A percentile compares a stretch with the other conserved stretches of the same genome.
These are phyloP conservation scores for Endocarpon pusillum DNA, from an alignment of 495 filamentous ascomycete species.

Conservation along the genomic window DNA sequence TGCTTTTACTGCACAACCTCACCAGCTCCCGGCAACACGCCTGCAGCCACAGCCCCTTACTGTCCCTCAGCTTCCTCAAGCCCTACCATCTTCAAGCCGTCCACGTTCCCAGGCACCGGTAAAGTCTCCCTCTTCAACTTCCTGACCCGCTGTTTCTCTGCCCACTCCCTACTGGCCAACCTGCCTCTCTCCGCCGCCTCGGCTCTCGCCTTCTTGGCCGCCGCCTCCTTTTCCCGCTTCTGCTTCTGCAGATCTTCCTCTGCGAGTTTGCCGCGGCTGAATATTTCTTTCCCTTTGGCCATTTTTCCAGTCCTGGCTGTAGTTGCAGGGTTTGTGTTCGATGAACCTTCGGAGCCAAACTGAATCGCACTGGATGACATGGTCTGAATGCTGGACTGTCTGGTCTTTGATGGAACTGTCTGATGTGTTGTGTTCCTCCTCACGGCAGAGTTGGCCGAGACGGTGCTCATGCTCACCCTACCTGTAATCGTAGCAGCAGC, in stretches of 20 bases:
- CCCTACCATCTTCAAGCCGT: too few species aligned
- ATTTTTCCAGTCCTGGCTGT: slow-evolving; percentile 32
- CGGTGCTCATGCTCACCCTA: slow-evolving; percentile 7
- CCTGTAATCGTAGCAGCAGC: slow-evolving; percentile 2
- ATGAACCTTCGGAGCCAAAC: slow-evolving; percentile 22
- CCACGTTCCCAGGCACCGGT: too few species aligned
- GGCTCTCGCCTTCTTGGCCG: slow-evolving; percentile 38
- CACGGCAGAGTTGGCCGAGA: slow-evolving; percentile 7
- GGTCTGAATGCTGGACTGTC: slow-evolving; percentile 4
- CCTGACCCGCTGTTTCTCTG: slow-evolving; percentile 41
- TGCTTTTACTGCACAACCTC: too few species aligned
- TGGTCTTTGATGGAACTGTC: too few species aligned
- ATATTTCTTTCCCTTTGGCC: slow-evolving; percentile 41
- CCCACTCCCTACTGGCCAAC: slow-evolving; percentile 48
- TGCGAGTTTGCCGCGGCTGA: slow-evolving; percentile 35
- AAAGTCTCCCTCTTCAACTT: too few species aligned
- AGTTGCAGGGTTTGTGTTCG: slow-evolving; percentile 25
- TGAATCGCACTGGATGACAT: slow-evolving; percentile 18
- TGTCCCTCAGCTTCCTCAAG: too few species aligned
- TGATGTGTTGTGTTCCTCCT: too few species aligned
- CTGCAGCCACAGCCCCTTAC: too few species aligned
- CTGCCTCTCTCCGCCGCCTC: slow-evolving; percentile 50
- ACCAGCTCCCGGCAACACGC: too few species aligned
- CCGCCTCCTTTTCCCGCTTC: slow-evolving; percentile 36
- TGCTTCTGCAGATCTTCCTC: slow-evolving; percentile 31